Percentiles rank a stretch among this genome's conserved stretches.
Evolutionary conservation across 805 yeast species (phyloP).

Genomic region (Lachancea cidri): DNA sequence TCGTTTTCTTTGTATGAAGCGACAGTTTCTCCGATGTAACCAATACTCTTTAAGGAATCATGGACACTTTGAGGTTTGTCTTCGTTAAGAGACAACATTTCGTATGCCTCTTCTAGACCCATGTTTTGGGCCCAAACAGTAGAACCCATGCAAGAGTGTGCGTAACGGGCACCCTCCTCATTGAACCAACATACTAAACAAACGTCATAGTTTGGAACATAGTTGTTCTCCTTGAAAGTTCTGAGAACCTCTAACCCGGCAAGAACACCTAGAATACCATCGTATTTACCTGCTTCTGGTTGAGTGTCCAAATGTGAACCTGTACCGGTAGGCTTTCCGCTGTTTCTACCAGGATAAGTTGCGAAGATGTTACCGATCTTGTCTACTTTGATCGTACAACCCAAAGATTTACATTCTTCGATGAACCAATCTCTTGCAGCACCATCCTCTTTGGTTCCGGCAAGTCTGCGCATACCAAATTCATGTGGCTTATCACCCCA

Average conservation of each 20-base stretch:
- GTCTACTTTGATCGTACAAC: constrained; percentile 56
- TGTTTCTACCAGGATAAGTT: constrained; percentile 51
- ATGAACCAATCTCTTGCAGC: constrained; percentile 65
- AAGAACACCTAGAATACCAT: constrained; percentile 66
- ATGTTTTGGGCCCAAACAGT: constrained; percentile 59
- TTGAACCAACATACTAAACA: constrained; percentile 67
- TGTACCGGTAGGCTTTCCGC: constrained; percentile 53
- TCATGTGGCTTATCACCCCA: constrained; percentile 56
- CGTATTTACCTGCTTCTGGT: constrained; percentile 75
- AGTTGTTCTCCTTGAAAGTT: constrained; percentile 56
- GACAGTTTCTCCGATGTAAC: constrained; percentile 50
- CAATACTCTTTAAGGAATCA: constrained; percentile 54
- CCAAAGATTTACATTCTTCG: constrained; percentile 44
- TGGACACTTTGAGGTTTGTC: constrained; percentile 43
- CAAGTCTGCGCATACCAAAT: constrained; percentile 64
- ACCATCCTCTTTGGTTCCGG: constrained; percentile 58
- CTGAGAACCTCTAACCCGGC: constrained; percentile 63
- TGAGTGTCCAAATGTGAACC: constrained; percentile 76
- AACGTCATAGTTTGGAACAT: constrained; percentile 57
- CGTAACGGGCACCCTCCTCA: constrained; percentile 76
- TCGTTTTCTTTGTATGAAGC: constrained; percentile 49
- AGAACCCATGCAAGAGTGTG: constrained; percentile 61
- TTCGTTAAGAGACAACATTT: constrained; percentile 50
- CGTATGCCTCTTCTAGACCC: constrained; percentile 44
- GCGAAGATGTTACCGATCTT: constrained; percentile 68